Conservation (phyloP, 2,329 filamentous ascomycete genomes). For the Sporothrix euskadiensis region DNA sequence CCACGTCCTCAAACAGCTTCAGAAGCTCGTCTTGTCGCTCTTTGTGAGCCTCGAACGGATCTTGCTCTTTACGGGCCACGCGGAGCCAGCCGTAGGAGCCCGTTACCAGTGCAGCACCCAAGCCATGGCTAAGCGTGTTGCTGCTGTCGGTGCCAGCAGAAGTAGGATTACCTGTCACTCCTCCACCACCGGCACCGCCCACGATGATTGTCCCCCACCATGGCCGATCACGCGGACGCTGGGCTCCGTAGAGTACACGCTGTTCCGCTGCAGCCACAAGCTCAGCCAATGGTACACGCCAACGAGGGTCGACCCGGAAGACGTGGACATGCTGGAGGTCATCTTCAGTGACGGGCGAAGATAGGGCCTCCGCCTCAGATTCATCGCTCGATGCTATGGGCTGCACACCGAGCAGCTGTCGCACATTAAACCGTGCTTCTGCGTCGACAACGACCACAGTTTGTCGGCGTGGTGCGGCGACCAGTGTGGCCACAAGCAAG, state of each 20-base stretch:
- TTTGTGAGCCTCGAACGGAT: neutral
- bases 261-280: constrained; percentile 46
- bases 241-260: constrained; percentile 54
- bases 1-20: constrained; percentile 47
- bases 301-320: constrained; percentile 44
- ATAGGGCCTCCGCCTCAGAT: neutral
- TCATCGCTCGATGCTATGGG: neutral
- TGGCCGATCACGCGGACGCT: constrained; percentile 48
- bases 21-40: constrained; percentile 43
- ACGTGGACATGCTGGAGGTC: constrained; percentile 56
- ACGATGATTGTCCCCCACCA: constrained; percentile 62
- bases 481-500: constrained; percentile 53
- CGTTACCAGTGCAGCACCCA: constrained; percentile 38
- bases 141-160: constrained; percentile 32
- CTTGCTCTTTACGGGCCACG: constrained; percentile 43
- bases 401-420: constrained; percentile 44
- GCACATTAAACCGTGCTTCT: constrained; percentile 57
- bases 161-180: constrained; percentile 26
- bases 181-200: constrained; percentile 40
- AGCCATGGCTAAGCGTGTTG: constrained; percentile 27
- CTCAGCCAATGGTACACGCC: constrained; percentile 34
- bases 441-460: constrained; percentile 57
- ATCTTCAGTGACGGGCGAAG: constrained; percentile 30
- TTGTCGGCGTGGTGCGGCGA: constrained; percentile 51
- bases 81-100: constrained; percentile 56